Base-by-base conservation (phyloP, 2,329 filamentous ascomycete genomes). In the Colletotrichum viniferum region DNA sequence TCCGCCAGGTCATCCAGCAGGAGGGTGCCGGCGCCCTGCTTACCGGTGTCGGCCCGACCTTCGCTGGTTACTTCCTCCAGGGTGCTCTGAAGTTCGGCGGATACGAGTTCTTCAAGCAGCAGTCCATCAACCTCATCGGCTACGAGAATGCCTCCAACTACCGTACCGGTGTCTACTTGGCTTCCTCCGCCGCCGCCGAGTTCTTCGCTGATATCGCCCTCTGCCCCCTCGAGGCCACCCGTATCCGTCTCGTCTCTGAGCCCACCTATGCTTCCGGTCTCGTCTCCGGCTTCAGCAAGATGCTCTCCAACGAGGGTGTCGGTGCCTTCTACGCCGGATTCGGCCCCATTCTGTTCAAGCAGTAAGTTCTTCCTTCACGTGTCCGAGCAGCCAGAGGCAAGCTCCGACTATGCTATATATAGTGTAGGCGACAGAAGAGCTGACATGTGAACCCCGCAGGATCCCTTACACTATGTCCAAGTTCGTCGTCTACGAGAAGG, bases 61-160 rank as follows among this genome's bases (percentile, higher is more conserved):
- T 93, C 80, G 94, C 95, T 79, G 95, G 95, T 86, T 98, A 98
- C 90, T 97, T 97, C 93, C 93, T 98, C 82, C 95, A 98, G 89
- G 95, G 95, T 84, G 94, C 95, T 82, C 93, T 97, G 91, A 97
- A 97, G 90, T 96, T 96, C 86, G 95, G 95, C 86, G 95, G 95
- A 85, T 98, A 98, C 87, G 95, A 98, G 89, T 93, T 97, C 89
- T 97, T 98, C 94, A 97, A 98, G 93, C 92, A 96, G 89, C 94
- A 97, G 88, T 92, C 89, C 84, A 97, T 97, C 87, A 94, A 95
- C 90, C 77, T 90, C 78, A 87, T 97, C 82, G 95, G 95, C 83
- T 92, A 93, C 85, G 94, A 96, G 87, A 92, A 89, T 79, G 94
- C 94, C 81, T 90, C 90, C 81, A 91, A 95, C 86, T 95, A 96